A percentile compares a stretch with the other conserved stretches of the same genome.
phyloP scores from a whole-genome alignment of 31 red algal species.

The Asparagopsis taxiformis region DNA sequence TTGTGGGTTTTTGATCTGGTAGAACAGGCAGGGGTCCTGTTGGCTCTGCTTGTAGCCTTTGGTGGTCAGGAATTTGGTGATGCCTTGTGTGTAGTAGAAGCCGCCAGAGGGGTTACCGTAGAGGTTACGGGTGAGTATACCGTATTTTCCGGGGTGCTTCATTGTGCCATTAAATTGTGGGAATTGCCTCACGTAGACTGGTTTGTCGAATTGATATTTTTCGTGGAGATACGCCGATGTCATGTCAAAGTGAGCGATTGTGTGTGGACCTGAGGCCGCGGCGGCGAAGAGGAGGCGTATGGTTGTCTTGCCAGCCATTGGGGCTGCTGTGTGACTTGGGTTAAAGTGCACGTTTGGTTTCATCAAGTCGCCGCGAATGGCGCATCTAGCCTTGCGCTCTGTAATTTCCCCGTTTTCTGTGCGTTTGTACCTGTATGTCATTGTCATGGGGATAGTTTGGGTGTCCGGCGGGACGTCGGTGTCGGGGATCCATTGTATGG shows the following conservation, averaged over 20 bases:
- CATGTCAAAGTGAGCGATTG: conserved; percentile 6
- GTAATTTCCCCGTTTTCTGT: background rate
- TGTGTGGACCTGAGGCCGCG: background rate
- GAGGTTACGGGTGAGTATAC: background rate
- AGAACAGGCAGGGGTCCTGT: too few relatives aligned
- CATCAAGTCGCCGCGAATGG: conserved; percentile 3
- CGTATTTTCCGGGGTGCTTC: conserved; percentile 2
- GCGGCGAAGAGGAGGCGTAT: background rate
- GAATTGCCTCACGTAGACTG: conserved; percentile 6
- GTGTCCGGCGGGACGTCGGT: background rate
- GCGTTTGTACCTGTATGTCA: background rate
- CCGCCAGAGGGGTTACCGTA: background rate
- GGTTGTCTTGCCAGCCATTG: conserved; percentile 8
- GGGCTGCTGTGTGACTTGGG: background rate
- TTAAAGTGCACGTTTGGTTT: background rate
- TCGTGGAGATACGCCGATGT: conserved; percentile 10
- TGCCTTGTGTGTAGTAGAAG: conserved; percentile 8
- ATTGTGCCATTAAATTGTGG: conserved; percentile 7
- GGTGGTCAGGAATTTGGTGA: too few relatives aligned
- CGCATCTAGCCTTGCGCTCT: background rate
- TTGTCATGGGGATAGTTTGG: conserved; percentile 8
- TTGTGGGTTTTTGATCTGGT: too few relatives aligned
- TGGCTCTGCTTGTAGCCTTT: too few relatives aligned
- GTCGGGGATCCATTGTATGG: too few relatives aligned
- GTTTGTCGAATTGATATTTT: background rate